These are phyloP conservation scores for Logfia minima DNA, from an alignment of 129 eudicot genomes.

Conservation along the genomic window DNA sequence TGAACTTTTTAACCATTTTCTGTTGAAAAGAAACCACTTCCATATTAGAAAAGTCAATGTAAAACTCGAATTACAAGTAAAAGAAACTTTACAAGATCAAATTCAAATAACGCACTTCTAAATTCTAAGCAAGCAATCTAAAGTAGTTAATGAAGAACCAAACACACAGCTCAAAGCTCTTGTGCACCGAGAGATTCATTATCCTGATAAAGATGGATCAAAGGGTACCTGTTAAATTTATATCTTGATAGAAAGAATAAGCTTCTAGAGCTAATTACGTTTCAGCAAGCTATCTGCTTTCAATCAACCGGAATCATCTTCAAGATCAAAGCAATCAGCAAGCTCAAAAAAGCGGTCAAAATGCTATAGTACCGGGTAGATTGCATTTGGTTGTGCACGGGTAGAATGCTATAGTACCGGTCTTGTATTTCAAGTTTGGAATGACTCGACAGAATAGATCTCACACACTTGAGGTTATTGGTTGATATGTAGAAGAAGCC, in stretches of 20 bases:
- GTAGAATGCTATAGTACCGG: slow-evolving; percentile 67
- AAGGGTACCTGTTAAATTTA: slow-evolving; percentile 6
- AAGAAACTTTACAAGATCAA: not conserved
- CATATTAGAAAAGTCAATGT: not conserved
- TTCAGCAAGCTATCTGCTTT: not conserved
- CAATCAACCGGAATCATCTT: slow-evolving; percentile 48
- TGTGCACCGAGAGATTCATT: slow-evolving; percentile 18
- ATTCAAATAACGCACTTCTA: slow-evolving; percentile 5
- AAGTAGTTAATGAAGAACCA: slow-evolving; percentile 15
- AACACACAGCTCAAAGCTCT: slow-evolving; percentile 13
- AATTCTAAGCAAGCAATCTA: slow-evolving; percentile 7
- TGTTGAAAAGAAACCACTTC: not conserved
- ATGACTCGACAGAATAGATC: no score
- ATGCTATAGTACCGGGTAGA: slow-evolving; percentile 76
- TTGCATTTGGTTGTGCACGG: no score
- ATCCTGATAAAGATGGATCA: not conserved
- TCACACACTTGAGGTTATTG: no score
- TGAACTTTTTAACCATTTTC: not conserved
- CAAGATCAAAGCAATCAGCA: slow-evolving; percentile 80
- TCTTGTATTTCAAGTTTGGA: no score
- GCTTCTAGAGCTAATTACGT: slow-evolving; percentile 25
- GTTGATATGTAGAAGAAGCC: no score
- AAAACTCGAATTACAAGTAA: not conserved
- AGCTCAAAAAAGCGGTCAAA: slow-evolving; percentile 71
- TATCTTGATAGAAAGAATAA: slow-evolving; percentile 18